A percentile compares a stretch with the other conserved stretches of the same genome.
Evolutionary conservation across 495 filamentous ascomycete species (phyloP).

Genomic region (Astrothelium macrocarpum): DNA sequence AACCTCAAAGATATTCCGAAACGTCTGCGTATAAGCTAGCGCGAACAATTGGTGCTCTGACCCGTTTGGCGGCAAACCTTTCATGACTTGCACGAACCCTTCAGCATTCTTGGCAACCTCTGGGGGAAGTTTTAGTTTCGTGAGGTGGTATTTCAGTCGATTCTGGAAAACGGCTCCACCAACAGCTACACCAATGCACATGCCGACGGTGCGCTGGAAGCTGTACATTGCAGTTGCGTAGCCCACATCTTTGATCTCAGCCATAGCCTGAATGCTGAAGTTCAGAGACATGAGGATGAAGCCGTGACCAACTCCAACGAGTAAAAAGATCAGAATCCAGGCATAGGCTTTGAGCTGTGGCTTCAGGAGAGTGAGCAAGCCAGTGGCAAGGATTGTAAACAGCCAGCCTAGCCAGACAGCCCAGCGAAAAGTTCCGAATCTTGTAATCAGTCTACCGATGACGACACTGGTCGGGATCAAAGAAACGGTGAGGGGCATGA

Average conservation of each 20-base stretch:
- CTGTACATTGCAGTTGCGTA: constrained; percentile 19
- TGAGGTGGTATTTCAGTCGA: not conserved
- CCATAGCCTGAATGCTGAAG: constrained; percentile 37
- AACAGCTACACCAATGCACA: constrained; percentile 4
- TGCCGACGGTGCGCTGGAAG: constrained; percentile 16
- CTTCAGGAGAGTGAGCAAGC: constrained; percentile 43
- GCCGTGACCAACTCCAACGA: constrained; percentile 47
- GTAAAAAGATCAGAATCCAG: constrained; percentile 46
- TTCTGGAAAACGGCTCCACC: not conserved
- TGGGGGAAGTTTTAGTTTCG: too few relatives aligned
- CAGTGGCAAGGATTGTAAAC: constrained; percentile 38
- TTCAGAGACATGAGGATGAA: constrained; percentile 44
- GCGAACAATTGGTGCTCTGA: not conserved
- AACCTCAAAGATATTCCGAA: not conserved
- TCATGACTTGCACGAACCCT: not conserved
- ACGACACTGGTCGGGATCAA: constrained; percentile 35
- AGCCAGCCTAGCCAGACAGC: constrained; percentile 48
- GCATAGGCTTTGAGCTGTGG: constrained; percentile 34
- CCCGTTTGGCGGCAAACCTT: not conserved
- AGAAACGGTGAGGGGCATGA: constrained; percentile 35
- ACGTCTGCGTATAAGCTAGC: not conserved
- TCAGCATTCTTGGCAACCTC: not conserved
- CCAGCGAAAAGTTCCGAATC: constrained; percentile 40
- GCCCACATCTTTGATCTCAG: constrained; percentile 3
- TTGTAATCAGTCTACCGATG: constrained; percentile 42